These are phyloP conservation scores for Erigeron canadensis DNA, from an alignment of 129 eudicot species.

Conservation along the genomic window DNA sequence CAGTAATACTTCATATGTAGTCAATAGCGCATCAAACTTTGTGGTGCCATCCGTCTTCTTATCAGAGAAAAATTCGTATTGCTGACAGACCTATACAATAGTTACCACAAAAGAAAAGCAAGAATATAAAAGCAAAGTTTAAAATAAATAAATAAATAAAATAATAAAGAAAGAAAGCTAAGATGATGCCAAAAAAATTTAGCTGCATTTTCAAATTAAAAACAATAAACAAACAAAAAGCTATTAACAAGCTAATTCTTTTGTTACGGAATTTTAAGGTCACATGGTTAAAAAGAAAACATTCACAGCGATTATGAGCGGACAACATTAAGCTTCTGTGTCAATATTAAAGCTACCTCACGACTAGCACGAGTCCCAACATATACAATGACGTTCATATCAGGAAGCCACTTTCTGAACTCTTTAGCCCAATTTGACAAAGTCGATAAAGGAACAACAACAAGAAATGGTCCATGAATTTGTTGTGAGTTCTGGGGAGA, in stretches of 20 bases:
- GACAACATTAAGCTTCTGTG: slow-evolving; percentile 2
- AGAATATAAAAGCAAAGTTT: not conserved
- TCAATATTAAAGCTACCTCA: slow-evolving; percentile 55
- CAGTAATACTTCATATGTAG: slow-evolving; percentile 92
- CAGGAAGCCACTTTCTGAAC: slow-evolving; percentile 95
- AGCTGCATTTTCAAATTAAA: not conserved
- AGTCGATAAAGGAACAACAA: slow-evolving; percentile 96
- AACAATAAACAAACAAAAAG: not conserved
- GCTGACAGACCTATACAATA: slow-evolving; percentile 85
- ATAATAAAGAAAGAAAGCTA: not conserved
- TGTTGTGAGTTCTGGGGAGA: slow-evolving; percentile 82
- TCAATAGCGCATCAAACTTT: slow-evolving; percentile 85
- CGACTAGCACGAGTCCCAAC: slow-evolving; percentile 99
- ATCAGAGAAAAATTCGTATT: slow-evolving; percentile 87
- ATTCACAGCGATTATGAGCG: not conserved
- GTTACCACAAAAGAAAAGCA: not conserved
- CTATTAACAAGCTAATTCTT: too few species aligned
- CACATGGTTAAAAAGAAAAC: not conserved
- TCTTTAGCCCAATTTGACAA: slow-evolving; percentile 99
- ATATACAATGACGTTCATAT: slow-evolving; percentile 87
- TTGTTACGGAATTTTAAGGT: not conserved
- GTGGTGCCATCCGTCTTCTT: slow-evolving; percentile 54
- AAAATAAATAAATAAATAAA: too few species aligned
- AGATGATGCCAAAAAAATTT: not conserved
- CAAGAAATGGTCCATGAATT: slow-evolving; percentile 97